Base-by-base conservation (phyloP, 2,329 filamentous ascomycete genomes). In the Sporothrix curviconia region DNA sequence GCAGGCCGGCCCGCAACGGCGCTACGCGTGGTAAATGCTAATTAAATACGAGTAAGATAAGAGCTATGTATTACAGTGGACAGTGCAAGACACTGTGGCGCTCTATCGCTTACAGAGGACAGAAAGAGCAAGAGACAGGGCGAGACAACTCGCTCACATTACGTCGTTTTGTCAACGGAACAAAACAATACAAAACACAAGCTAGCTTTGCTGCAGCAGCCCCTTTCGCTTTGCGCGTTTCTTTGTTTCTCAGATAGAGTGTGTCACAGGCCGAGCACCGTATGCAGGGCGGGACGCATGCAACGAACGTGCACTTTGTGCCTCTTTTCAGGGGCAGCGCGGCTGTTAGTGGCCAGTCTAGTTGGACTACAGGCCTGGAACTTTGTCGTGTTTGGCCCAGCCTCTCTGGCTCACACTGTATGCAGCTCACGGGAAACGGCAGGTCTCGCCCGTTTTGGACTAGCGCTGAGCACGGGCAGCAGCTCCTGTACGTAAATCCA, bases 221-320 rank as follows among this genome's bases (percentile, higher is more conserved):
- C n/a, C n/a, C n/a, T n/a, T n/a, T n/a, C n/a, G n/a, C n/a, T n/a
- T n/a, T n/a, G n/a, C n/a, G n/a, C n/a, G n/a, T n/a, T n/a, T 32
- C 49, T 44, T 44, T 11, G 11, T 32, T 22, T 55, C n/a, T n/a
- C 52, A 46, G 30, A 46, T 37, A 54, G 39, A 44, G 49, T 51
- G 50, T 53, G 40, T 46, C 52, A 46, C 28, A 44, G 28, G 32
- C 52, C 40, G 9, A 55, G 34, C 34, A 28, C 7, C 25, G 7
- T 44, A 55, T 55, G 52, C 52, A 55, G 19, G 40, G 40, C 39
- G 51, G 51, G 39, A 44, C 14, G 50, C 36, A 44, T 46, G 39
- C 39, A 44, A 19, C 51, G 37, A 24, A 43, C 39, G 39, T 55
- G 52, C 52, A 55, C 50, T 25, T 51, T 51, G 3, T 30, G 7